Percentiles rank a stretch among this genome's conserved stretches.
These are phyloP conservation scores for Gossypium herbaceum DNA, from an alignment of 345 rosid genomes.

Conservation along the genomic window DNA sequence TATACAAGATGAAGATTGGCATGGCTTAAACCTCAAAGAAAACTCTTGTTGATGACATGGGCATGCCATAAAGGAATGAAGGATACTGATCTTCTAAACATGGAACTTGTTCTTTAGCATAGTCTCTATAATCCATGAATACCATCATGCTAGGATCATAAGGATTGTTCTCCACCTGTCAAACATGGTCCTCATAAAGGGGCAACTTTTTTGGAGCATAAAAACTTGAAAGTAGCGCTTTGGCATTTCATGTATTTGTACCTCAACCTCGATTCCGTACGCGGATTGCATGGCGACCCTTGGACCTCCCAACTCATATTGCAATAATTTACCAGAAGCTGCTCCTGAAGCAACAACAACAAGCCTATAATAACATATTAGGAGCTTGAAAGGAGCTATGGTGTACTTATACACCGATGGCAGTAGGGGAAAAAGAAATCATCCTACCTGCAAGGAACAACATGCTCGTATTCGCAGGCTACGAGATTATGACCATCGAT, in stretches of 20 bases:
- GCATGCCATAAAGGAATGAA: slow-evolving; percentile 87
- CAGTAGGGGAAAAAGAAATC: neutral
- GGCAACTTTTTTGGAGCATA: slow-evolving; percentile 42
- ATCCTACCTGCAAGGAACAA: slow-evolving; percentile 79
- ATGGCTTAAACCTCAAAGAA: slow-evolving; percentile 73
- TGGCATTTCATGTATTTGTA: slow-evolving; percentile 16
- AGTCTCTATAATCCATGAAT: slow-evolving; percentile 96
- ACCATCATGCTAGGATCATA: slow-evolving; percentile 94
- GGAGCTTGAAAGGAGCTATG: slow-evolving; percentile 23
- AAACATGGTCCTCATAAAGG: slow-evolving; percentile 19
- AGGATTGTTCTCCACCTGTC: slow-evolving; percentile 95
- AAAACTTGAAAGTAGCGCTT: too few relatives aligned
- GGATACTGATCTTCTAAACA: slow-evolving; percentile 65
- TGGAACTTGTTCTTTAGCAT: slow-evolving; percentile 44
- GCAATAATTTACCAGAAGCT: slow-evolving; percentile 95
- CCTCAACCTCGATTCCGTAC: slow-evolving; percentile 98
- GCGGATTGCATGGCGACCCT: slow-evolving; percentile 92
- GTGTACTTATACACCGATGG: neutral
- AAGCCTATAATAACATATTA: slow-evolving; percentile 61
- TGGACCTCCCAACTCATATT: slow-evolving; percentile 93
- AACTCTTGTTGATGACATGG: slow-evolving; percentile 73
- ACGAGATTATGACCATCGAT: slow-evolving; percentile 66
- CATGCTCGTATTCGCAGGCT: slow-evolving; percentile 45
- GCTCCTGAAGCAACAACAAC: slow-evolving; percentile 98
- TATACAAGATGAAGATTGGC: neutral